Percentiles rank a stretch among this genome's conserved stretches.
phyloP scores from a whole-genome alignment of 345 rosid species.

The Murraya koenigii region DNA sequence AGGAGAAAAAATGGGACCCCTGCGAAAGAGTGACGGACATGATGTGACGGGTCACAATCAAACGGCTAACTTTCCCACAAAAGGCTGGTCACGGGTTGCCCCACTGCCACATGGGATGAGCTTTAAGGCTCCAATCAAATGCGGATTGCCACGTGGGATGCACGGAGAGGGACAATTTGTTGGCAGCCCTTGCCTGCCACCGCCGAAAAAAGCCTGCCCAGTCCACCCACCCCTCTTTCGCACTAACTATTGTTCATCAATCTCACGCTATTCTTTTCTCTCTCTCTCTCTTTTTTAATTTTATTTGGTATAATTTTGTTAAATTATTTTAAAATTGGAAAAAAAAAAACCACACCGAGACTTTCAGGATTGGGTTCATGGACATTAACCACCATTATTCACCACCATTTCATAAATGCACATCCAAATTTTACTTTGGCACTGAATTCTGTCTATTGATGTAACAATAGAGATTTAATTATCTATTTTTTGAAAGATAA shows the following conservation, averaged over 20 bases:
- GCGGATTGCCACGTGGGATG: constrained; percentile 35
- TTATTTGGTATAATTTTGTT: not conserved
- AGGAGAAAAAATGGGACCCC: constrained; percentile 30
- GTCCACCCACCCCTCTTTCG: not conserved
- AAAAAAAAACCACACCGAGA: not conserved
- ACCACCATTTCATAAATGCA: no score
- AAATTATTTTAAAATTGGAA: not conserved
- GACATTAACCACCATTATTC: no score
- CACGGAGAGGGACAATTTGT: constrained; percentile 19
- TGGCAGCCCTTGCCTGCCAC: constrained; percentile 23
- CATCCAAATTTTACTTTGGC: no score
- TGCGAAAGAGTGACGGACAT: constrained; percentile 27
- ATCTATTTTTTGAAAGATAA: no score
- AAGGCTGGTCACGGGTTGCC: constrained; percentile 14
- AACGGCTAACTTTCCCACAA: constrained; percentile 27
- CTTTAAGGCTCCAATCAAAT: constrained; percentile 27
- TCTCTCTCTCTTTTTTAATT: no score
- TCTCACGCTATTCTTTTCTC: no score
- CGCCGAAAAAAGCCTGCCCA: constrained; percentile 34
- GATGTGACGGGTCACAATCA: constrained; percentile 46
- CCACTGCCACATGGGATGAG: constrained; percentile 42
- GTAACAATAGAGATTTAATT: no score
- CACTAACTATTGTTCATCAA: not conserved
- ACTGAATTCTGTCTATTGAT: no score
- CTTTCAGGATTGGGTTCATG: no score